Conservation (phyloP, 202 grass and related monocot species). For the Elaeis oleifera region DNA sequence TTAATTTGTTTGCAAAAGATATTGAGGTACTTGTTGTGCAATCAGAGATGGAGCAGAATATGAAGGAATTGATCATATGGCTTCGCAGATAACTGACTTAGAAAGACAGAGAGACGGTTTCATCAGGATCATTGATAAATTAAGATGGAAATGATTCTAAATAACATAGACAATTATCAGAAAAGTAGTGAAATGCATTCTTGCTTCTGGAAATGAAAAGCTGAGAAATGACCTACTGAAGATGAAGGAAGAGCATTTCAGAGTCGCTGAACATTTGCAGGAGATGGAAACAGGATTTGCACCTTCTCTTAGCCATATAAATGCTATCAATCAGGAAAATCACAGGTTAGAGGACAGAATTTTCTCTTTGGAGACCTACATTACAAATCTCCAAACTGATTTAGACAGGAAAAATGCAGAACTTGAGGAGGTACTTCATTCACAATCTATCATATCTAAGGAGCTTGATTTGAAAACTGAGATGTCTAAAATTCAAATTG, state of each 20-base stretch:
- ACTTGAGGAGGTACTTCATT: conserved; percentile 35
- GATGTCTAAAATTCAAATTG: conserved; percentile 23
- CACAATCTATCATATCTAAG: conserved; percentile 32
- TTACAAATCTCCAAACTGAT: conserved; percentile 35
- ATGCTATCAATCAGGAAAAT: conserved; percentile 29
- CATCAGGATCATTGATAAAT: conserved; percentile 38
- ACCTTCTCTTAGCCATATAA: too few species aligned
- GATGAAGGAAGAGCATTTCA: conserved; percentile 29
- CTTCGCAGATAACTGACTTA: conserved; percentile 10
- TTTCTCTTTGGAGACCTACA: conserved; percentile 37
- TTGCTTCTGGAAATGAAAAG: conserved; percentile 44
- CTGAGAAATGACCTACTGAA: conserved; percentile 29
- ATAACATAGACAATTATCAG: conserved; percentile 42
- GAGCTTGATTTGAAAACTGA: conserved; percentile 43
- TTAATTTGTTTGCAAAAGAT: conserved; percentile 38
- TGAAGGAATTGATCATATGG: conserved; percentile 8
- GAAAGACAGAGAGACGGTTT: conserved; percentile 36
- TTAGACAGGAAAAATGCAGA: conserved; percentile 34
- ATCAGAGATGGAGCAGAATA: conserved; percentile 35
- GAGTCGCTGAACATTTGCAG: conserved; percentile 28
- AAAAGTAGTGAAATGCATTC: conserved; percentile 26
- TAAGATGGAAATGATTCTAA: conserved; percentile 39
- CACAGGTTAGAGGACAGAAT: conserved; percentile 26
- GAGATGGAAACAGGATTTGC: not conserved
- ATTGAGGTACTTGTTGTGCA: conserved; percentile 45